Conservation (phyloP, 352 stramenopile species). For the Lagenidium sp. region DNA sequence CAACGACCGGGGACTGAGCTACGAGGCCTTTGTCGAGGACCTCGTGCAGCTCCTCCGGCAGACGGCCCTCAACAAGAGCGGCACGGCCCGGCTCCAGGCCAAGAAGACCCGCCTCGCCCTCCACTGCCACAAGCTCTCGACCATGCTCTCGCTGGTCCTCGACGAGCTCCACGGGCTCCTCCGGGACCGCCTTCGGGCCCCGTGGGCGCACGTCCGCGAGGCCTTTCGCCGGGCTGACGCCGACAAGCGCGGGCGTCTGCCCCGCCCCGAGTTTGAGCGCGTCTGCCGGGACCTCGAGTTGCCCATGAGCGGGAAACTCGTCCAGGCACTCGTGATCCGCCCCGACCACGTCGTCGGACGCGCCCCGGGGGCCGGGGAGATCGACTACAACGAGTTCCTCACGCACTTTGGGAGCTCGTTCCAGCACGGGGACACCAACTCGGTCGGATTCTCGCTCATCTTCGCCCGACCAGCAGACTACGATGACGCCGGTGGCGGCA, state of each 20-base stretch:
- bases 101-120: conserved; percentile 53
- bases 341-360: conserved; percentile 6
- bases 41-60: conserved; percentile 39
- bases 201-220: conserved; percentile 45
- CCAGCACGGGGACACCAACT: conserved; percentile 55
- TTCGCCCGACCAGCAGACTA: conserved; percentile 4
- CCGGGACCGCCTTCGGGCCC: conserved; percentile 29
- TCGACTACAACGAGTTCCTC: conserved; percentile 66
- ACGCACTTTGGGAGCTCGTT: conserved; percentile 51
- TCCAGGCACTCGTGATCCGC: conserved; percentile 34
- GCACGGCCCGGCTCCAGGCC: conserved; percentile 23
- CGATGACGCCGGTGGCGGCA: conserved; percentile 6
- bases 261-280: conserved; percentile 26
- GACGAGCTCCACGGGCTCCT: conserved; percentile 38
- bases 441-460: conserved; percentile 49
- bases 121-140: conserved; percentile 35
- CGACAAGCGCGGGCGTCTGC: conserved; percentile 21
- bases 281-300: conserved; percentile 28
- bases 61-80: conserved; percentile 23
- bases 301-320: conserved; percentile 15
- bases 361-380: conserved; percentile 2
- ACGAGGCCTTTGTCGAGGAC: conserved; percentile 55
- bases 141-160: conserved; percentile 32
- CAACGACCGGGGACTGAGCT: conserved; percentile 46
- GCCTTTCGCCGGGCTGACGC: conserved; percentile 33